Evolutionary conservation across 495 filamentous ascomycete genomes (phyloP), one percentile per base, ranked within the genome.

Genomic region (Pyrenula massariospora): DNA sequence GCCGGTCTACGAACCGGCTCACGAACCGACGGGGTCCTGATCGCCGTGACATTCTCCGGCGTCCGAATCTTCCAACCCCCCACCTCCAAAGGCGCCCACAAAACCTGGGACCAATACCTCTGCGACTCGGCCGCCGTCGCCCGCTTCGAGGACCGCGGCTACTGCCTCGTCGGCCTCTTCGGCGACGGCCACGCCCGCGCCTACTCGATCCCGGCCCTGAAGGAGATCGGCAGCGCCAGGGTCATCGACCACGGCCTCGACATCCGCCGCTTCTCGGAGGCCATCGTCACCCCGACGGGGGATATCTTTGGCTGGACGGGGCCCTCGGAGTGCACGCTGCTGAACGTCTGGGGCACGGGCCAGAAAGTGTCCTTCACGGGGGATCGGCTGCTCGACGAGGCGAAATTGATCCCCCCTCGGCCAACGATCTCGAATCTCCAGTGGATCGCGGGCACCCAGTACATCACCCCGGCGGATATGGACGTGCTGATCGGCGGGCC

Each of bases 341-440:
- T 95, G 31, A 85, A 88, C 56, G 81, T 88, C 23, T 96, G 89
- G 85, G 90, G 90, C 21, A 76, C 76, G 10, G 88, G 88, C 20
- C 31, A 56, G 52, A 81, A 77, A 56, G 66, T 65, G 36, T 68
- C 63, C 23, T 80, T 20, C 50, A 52, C 80, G 3, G 75, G 80
- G 48, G 93, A 97, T 65, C 83, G 73, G 24, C 74, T 97, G 2
- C 84, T 86, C 69, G 95, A 96, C 59, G 80, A 85, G 2, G 73
- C 84, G 58, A 79, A 84, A 12, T 62, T 77, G 12, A 75, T 86
- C 15, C 93, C 92, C 2, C 77, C 87, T 12, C 80, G 93, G 25
- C 94, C 93, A n/a, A 95, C 91, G 1, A 98, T 98, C 51, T 91
- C 88, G 10, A 96, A 93, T 60, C 65, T 98, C 21, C 89, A 96